A percentile compares a stretch with the other conserved stretches of the same genome.
Evolutionary conservation across 2,329 filamentous ascomycete genomes (phyloP).

Genomic region (Penicillium nordicum): DNA sequence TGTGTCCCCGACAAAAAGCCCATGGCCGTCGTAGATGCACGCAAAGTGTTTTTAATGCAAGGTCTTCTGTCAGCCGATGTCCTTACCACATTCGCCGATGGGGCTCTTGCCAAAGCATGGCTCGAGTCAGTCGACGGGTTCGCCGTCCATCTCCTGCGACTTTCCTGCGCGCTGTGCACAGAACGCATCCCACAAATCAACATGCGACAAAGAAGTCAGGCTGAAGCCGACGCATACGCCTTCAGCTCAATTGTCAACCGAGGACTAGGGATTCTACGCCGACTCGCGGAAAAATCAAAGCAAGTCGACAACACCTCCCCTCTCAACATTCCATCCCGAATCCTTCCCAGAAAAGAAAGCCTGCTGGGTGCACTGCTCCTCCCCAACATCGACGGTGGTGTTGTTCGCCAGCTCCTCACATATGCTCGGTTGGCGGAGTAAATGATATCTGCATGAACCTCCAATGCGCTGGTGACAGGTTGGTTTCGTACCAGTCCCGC

Average conservation of each 20-base stretch:
- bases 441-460: conserved; percentile 2
- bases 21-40: conserved; percentile 69
- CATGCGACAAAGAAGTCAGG: conserved; percentile 36
- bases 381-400: conserved; percentile 58
- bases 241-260: conserved; percentile 60
- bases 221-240: conserved; percentile 43
- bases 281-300: conserved; percentile 63
- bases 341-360: conserved; percentile 64
- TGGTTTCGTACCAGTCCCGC: not conserved
- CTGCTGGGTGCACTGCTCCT: conserved; percentile 66
- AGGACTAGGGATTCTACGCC: conserved; percentile 64
- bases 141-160: conserved; percentile 70
- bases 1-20: conserved; percentile 71
- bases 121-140: conserved; percentile 80
- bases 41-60: conserved; percentile 89
- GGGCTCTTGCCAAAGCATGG: conserved; percentile 72
- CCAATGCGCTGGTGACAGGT: not conserved
- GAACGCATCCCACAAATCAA: conserved; percentile 51
- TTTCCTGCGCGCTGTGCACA: conserved; percentile 69
- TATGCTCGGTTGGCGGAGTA: conserved; percentile 56
- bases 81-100: conserved; percentile 72
- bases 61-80: conserved; percentile 89
- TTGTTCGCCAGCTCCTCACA: conserved; percentile 66
- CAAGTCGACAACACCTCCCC: conserved; percentile 53
- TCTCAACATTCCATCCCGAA: conserved; percentile 55